Conservation (phyloP, 768 basidiomycete genomes). For the Daedaleopsis sinensis region DNA sequence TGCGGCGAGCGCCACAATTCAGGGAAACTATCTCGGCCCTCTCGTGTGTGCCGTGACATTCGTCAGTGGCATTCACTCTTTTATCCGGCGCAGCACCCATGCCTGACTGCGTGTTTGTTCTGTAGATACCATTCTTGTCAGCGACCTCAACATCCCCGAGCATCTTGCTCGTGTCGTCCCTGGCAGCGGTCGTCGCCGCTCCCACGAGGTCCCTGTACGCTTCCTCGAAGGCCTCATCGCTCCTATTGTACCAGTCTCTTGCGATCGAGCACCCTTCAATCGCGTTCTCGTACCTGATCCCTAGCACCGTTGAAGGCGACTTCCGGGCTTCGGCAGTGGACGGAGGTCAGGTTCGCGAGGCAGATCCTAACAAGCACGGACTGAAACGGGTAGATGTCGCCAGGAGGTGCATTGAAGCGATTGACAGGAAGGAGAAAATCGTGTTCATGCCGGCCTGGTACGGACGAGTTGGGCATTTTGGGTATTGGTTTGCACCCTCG, state of each 20-base stretch:
- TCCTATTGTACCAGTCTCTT: constrained; percentile 76
- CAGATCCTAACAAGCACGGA: constrained; percentile 58
- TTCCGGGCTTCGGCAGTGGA: constrained; percentile 85
- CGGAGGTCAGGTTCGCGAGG: constrained; percentile 41
- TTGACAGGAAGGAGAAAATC: constrained; percentile 57
- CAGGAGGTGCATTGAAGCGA: constrained; percentile 55
- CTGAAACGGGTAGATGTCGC: constrained; percentile 66
- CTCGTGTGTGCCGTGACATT: constrained; percentile 71
- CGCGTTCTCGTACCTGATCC: constrained; percentile 61
- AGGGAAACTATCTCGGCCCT: constrained; percentile 72
- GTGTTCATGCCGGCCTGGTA: constrained; percentile 59
- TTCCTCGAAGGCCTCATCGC: constrained; percentile 80
- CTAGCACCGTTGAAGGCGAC: constrained; percentile 72
- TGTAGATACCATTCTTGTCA: constrained; percentile 76
- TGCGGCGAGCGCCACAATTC: constrained; percentile 56
- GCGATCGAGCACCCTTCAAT: constrained; percentile 79
- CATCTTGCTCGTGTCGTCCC: constrained; percentile 76
- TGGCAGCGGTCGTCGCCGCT: constrained; percentile 79
- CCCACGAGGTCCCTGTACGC: constrained; percentile 86
- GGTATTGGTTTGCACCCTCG: constrained; percentile 68
- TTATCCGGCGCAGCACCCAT: not conserved
- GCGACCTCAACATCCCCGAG: constrained; percentile 67
- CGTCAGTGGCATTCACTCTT: constrained; percentile 43
- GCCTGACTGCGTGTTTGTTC: not conserved
- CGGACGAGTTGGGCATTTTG: constrained; percentile 49